A percentile compares a stretch with the other conserved stretches of the same genome.
phyloP scores from a whole-genome alignment of 2,329 filamentous ascomycete genomes.

The Chrysoporthe deuterocubensis region DNA sequence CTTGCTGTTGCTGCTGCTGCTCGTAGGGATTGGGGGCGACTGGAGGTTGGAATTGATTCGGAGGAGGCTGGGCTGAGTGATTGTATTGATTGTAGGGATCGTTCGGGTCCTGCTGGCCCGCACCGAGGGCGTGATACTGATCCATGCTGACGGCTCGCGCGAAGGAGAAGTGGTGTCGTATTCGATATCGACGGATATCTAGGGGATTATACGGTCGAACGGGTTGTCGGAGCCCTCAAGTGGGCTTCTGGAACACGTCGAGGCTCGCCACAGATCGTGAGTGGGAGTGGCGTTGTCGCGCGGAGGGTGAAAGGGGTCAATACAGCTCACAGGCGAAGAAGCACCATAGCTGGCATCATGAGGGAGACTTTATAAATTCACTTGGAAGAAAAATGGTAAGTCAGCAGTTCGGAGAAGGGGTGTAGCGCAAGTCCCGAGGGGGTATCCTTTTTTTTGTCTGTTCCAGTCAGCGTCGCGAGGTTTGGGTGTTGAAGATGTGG shows the following conservation, averaged over 20 bases:
- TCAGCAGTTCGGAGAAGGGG: not conserved
- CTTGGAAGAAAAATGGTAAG: not conserved
- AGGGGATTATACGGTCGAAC: not conserved
- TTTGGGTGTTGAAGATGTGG: slow-evolving; percentile 12
- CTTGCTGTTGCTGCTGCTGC: slow-evolving; percentile 37
- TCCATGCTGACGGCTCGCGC: slow-evolving; percentile 36
- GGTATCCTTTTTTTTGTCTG: not conserved
- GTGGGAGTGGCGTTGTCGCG: not conserved
- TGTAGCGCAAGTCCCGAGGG: not conserved
- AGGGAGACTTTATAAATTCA: not conserved
- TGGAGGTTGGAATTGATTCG: slow-evolving; percentile 55
- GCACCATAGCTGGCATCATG: slow-evolving; percentile 6
- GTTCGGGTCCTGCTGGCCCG: slow-evolving; percentile 56
- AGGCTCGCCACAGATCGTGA: not conserved
- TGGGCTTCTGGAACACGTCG: not conserved
- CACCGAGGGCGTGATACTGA: slow-evolving; percentile 57
- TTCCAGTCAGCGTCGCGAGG: not conserved
- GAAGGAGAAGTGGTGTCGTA: not conserved
- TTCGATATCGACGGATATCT: not conserved
- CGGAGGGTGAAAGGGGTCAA: not conserved
- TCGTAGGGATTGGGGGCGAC: slow-evolving; percentile 59
- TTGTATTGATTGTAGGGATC: slow-evolving; percentile 44
- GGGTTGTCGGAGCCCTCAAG: not conserved
- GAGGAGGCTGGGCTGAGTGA: slow-evolving; percentile 45
- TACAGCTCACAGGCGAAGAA: not conserved